Conservation (phyloP, 176 grass and related monocot species). For the Avena insularis region DNA sequence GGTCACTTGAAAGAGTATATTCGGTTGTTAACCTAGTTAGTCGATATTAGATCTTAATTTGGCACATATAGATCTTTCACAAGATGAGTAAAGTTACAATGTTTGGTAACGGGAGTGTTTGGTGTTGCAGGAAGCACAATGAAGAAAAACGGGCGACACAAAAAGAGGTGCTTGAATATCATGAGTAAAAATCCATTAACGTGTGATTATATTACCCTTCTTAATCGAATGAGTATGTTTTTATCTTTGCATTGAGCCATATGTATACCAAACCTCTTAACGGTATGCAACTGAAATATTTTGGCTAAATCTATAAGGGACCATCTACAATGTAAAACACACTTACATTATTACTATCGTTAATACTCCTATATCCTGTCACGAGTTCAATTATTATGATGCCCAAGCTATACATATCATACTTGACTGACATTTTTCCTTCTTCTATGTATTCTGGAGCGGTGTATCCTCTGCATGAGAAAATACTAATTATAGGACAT, state of each 20-base stretch:
- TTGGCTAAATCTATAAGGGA: background rate
- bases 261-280: background rate
- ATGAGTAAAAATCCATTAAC: no score
- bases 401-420: background rate
- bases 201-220: no score
- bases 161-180: no score
- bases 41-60: background rate
- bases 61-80: background rate
- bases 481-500: background rate
- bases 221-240: background rate
- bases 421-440: background rate
- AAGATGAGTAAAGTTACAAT: background rate
- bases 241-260: background rate
- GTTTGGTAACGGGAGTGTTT: background rate
- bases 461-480: background rate
- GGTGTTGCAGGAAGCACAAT: no score
- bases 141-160: no score
- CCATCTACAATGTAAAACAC: background rate
- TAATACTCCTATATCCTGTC: background rate
- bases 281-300: background rate
- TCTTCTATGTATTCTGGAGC: background rate
- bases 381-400: background rate
- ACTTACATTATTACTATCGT: background rate
- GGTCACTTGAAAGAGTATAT: background rate
- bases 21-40: background rate